These are phyloP conservation scores for Scheffersomyces spartinae DNA, from an alignment of 805 yeast species.

Conservation along the genomic window DNA sequence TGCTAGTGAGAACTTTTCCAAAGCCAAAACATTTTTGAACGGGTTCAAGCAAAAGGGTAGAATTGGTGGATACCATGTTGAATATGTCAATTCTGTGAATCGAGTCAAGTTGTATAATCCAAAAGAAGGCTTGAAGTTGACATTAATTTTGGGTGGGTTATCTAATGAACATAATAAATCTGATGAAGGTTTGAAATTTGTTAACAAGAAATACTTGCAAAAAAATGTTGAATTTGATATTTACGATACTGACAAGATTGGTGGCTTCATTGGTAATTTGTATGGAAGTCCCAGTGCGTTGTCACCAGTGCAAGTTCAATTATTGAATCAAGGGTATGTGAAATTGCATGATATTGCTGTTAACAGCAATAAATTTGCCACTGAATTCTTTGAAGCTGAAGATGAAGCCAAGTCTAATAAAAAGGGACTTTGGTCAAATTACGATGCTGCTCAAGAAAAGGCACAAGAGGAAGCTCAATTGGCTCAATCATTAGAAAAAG, in stretches of 20 bases:
- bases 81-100: slow-evolving; percentile 56
- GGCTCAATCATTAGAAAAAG: background rate
- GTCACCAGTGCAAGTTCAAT: slow-evolving; percentile 43
- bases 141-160: slow-evolving; percentile 69
- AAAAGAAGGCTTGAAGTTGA: slow-evolving; percentile 57
- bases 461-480: too few relatives aligned
- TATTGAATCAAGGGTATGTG: slow-evolving; percentile 54
- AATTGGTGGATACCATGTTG: slow-evolving; percentile 56
- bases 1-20: slow-evolving; percentile 62
- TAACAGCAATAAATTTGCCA: slow-evolving; percentile 39
- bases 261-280: slow-evolving; percentile 70
- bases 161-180: slow-evolving; percentile 28
- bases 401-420: slow-evolving; percentile 41
- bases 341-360: slow-evolving; percentile 58
- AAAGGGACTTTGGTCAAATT: slow-evolving; percentile 60
- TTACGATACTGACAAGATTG: slow-evolving; percentile 61
- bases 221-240: slow-evolving; percentile 64
- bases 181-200: slow-evolving; percentile 41
- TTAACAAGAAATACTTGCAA: slow-evolving; percentile 48
- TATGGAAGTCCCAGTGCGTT: slow-evolving; percentile 36
- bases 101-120: slow-evolving; percentile 59
- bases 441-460: too few relatives aligned
- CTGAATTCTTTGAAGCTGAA: slow-evolving; percentile 50
- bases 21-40: slow-evolving; percentile 65
- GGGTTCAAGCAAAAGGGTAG: slow-evolving; percentile 56